Percentiles rank a stretch among this genome's conserved stretches.
These are phyloP conservation scores for Oidiodendron maius DNA, from an alignment of 495 filamentous ascomycete genomes.

Conservation along the genomic window DNA sequence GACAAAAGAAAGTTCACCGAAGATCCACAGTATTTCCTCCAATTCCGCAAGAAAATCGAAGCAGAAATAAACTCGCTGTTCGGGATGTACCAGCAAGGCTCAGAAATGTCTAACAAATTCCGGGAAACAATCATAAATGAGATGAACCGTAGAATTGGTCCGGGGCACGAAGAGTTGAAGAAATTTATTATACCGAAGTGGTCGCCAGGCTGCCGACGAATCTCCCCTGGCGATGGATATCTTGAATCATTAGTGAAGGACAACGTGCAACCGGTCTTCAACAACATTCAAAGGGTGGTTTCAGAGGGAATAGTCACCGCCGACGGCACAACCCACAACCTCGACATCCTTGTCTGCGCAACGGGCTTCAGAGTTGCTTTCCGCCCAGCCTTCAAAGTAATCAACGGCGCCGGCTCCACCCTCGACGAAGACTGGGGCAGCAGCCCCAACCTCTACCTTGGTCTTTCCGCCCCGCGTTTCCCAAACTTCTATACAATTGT, in stretches of 20 bases:
- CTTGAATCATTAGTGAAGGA: conserved; percentile 60
- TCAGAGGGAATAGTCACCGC: conserved; percentile 48
- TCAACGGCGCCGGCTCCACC: conserved; percentile 41
- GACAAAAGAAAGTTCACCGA: conserved; percentile 36
- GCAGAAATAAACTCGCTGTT: conserved; percentile 44
- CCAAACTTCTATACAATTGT: conserved; percentile 62
- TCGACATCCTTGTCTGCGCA: conserved; percentile 61
- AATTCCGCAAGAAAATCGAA: conserved; percentile 36
- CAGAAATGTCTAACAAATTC: conserved; percentile 18
- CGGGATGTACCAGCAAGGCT: conserved; percentile 24
- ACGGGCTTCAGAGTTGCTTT: conserved; percentile 59
- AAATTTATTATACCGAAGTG: conserved; percentile 45
- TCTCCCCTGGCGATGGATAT: conserved; percentile 68
- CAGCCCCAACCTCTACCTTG: conserved; percentile 61
- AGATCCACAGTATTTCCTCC: conserved; percentile 35
- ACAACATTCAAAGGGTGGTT: conserved; percentile 51
- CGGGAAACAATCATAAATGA: conserved; percentile 7
- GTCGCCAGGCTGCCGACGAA: conserved; percentile 59
- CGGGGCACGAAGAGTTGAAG: background rate
- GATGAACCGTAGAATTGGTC: conserved; percentile 22
- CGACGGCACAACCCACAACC: conserved; percentile 42
- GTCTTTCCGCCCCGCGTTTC: conserved; percentile 53
- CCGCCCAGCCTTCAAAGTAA: conserved; percentile 54
- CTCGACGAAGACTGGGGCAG: conserved; percentile 47
- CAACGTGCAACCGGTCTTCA: conserved; percentile 56